Evolutionary conservation across 768 basidiomycete genomes (phyloP).

Genomic region (Hypholoma sublateritium): DNA sequence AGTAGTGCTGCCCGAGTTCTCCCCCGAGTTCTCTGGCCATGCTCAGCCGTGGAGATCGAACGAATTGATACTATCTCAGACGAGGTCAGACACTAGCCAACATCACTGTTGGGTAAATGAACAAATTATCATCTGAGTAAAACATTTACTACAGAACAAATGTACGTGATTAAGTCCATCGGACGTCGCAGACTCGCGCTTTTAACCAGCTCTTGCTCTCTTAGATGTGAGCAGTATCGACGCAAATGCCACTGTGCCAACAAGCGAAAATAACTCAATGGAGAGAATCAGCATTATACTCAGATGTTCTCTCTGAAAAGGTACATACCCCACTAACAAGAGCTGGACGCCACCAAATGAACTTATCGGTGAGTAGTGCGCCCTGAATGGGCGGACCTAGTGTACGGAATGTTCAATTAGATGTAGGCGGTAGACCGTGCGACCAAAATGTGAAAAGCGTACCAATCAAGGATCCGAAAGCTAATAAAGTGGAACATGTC

Average conservation of each 20-base stretch:
- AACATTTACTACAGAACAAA: too few relatives aligned
- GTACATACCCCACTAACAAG: not conserved
- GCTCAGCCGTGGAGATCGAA: too few relatives aligned
- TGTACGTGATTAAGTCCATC: too few relatives aligned
- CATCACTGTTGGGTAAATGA: too few relatives aligned
- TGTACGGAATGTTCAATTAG: not conserved
- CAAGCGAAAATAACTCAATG: not conserved
- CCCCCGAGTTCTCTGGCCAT: too few relatives aligned
- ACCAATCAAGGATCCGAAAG: constrained; percentile 4
- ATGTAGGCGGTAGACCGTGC: not conserved
- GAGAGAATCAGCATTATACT: not conserved
- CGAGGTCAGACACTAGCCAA: too few relatives aligned
- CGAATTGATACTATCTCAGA: too few relatives aligned
- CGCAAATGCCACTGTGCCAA: not conserved
- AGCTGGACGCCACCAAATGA: constrained; percentile 4
- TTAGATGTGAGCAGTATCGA: not conserved
- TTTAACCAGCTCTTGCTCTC: too few relatives aligned
- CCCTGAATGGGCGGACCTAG: constrained; percentile 5
- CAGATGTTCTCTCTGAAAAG: not conserved
- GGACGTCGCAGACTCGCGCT: too few relatives aligned
- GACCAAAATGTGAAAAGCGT: not conserved
- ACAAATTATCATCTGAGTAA: too few relatives aligned
- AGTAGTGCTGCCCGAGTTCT: too few relatives aligned
- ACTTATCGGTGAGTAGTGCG: not conserved
- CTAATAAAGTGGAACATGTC: not conserved